phyloP scores from a whole-genome alignment of 2,329 filamentous ascomycete species.

The Botrytis elliptica region DNA sequence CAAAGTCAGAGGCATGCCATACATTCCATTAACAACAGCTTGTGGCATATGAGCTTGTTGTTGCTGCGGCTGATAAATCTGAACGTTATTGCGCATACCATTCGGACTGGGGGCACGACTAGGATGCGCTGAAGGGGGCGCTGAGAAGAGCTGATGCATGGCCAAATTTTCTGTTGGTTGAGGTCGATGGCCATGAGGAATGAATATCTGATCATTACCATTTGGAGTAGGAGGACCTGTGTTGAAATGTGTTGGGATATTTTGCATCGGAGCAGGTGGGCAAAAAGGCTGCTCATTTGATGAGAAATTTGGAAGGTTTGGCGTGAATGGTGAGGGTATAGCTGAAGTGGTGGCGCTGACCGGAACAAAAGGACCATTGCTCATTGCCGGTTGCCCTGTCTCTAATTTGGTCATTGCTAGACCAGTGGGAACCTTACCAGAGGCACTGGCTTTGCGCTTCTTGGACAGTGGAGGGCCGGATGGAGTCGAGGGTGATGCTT shows the following conservation, averaged over 20 bases:
- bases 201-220: constrained; percentile 58
- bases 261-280: constrained; percentile 28
- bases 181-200: constrained; percentile 56
- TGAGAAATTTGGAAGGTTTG: constrained; percentile 47
- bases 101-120: constrained; percentile 78
- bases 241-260: constrained; percentile 46
- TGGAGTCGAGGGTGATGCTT: constrained; percentile 63
- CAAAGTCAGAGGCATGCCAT: constrained; percentile 50
- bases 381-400: constrained; percentile 44
- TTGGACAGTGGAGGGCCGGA: constrained; percentile 69
- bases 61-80: constrained; percentile 45
- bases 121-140: constrained; percentile 68
- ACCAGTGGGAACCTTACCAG: constrained; percentile 66
- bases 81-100: constrained; percentile 48
- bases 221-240: constrained; percentile 66
- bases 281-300: constrained; percentile 39
- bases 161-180: constrained; percentile 65
- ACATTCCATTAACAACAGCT: constrained; percentile 50
- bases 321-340: constrained; percentile 55
- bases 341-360: constrained; percentile 40
- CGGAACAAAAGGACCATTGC: constrained; percentile 40
- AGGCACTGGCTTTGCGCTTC: constrained; percentile 76
- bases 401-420: constrained; percentile 83
- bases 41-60: constrained; percentile 47
- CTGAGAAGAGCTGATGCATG: constrained; percentile 66